Evolutionary conservation across 345 rosid species (phyloP), one percentile per base, ranked within the genome.

Genomic region (Melastoma malabathricum): DNA sequence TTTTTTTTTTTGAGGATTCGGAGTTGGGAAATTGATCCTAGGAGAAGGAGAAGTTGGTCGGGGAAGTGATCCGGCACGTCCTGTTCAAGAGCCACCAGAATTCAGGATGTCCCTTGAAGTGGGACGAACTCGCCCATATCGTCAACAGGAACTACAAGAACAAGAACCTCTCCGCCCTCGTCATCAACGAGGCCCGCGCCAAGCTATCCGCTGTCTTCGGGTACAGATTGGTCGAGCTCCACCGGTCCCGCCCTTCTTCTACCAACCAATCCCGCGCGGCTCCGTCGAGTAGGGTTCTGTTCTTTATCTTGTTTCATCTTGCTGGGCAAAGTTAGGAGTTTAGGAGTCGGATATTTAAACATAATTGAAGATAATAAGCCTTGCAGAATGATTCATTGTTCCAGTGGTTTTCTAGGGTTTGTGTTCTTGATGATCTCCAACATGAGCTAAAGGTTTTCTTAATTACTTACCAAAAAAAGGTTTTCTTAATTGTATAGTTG

Each of bases 41-140:
- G 90, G 98, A 86, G 69, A 76, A 75, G 65, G 98, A 86, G 69
- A 90, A 90, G 82, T 83, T 86, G 50, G 94, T 86, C 17, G 80
- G 83, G 1, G 98, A 90, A 72, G 84, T 82, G 58, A 76, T 90
- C 6, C 86, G 98, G 48, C 77, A 76, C 54, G 55, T 82, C 60
- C 72, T 90, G 13, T 90, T 90, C 63, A 90, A 79, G 63, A 75
- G 79, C 1, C 87, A 84, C 52, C 89, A 84, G 54, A 84, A 64
- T 66, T 74, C 81, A 10, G 96, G 98, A 3, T 80, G 87, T 51
- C 95, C 95, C 2, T 75, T 92, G 43, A 87, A 80, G 71, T 65
- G 98, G 46, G 98, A 87, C 39, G 98, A 92, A 44, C 78, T 92
- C 57, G 77, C 86, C 59, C 98, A 84, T 58, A 68, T 87, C 15